These are phyloP conservation scores for Taiozyma sp. DNA, from an alignment of 1,139 yeast species.

Conservation along the genomic window DNA sequence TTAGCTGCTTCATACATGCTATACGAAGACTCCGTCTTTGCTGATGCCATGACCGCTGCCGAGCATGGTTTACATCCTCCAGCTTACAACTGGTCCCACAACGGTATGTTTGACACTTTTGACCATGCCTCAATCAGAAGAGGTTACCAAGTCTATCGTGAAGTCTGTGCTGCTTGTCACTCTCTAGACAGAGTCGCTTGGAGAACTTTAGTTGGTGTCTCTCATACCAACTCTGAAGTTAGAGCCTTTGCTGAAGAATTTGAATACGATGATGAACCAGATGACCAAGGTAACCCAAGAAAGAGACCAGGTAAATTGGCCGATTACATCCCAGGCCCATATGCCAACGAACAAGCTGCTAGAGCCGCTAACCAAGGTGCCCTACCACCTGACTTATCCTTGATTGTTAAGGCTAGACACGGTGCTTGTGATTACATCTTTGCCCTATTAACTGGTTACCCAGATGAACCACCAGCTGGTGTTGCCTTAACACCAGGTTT, in stretches of 20 bases:
- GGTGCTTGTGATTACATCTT: slow-evolving; percentile 97
- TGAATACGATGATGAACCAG: slow-evolving; percentile 99
- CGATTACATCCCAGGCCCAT: slow-evolving; percentile 93
- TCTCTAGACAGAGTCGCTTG: slow-evolving; percentile 96
- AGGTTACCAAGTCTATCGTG: slow-evolving; percentile 98
- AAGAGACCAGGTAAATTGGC: slow-evolving; percentile 98
- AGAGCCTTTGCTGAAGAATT: slow-evolving; percentile 93
- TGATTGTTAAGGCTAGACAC: slow-evolving; percentile 98
- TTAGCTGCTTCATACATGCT: slow-evolving; percentile 69
- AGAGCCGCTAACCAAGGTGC: slow-evolving; percentile 99
- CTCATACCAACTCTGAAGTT: slow-evolving; percentile 88
- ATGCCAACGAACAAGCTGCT: slow-evolving; percentile 97
- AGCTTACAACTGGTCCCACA: slow-evolving; percentile 89
- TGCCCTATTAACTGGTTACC: slow-evolving; percentile 94
- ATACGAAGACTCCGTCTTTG: slow-evolving; percentile 77
- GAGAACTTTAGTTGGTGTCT: slow-evolving; percentile 97
- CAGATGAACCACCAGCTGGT: slow-evolving; percentile 99
- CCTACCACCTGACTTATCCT: slow-evolving; percentile 94
- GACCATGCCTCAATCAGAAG: slow-evolving; percentile 98
- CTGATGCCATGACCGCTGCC: slow-evolving; percentile 97
- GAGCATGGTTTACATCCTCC: slow-evolving; percentile 99
- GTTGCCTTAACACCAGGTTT: slow-evolving; percentile 87
- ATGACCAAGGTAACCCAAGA: slow-evolving; percentile 98
- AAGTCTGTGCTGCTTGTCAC: slow-evolving; percentile 99
- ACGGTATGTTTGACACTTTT: slow-evolving; percentile 85